Conservation (phyloP, 192 early-diverging fungal genomes). For the Linderina pennispora region DNA sequence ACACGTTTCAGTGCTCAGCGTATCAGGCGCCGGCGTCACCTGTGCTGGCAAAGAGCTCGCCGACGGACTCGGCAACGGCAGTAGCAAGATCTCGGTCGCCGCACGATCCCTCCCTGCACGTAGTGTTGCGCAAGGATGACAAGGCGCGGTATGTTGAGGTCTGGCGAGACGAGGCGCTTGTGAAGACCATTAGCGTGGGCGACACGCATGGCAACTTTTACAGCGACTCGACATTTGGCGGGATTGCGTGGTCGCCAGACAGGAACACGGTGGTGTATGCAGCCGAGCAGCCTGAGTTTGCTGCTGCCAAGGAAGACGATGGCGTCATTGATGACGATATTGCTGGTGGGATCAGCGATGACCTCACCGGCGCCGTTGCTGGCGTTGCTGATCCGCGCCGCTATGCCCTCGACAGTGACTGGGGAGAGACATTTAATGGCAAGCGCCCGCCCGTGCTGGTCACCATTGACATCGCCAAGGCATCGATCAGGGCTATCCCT, state of each 20-base stretch:
- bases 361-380: constrained; percentile 27
- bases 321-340: not conserved
- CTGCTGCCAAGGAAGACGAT: constrained; percentile 17
- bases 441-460: constrained; percentile 53
- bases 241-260: constrained; percentile 54
- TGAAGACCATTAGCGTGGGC: constrained; percentile 58
- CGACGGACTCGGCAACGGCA: constrained; percentile 30
- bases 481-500: constrained; percentile 19
- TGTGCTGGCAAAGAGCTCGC: constrained; percentile 21
- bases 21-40: constrained; percentile 9
- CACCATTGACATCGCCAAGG: constrained; percentile 44
- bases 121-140: constrained; percentile 27
- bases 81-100: constrained; percentile 24
- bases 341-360: constrained; percentile 25
- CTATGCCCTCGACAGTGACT: constrained; percentile 54
- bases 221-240: constrained; percentile 60
- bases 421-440: constrained; percentile 65
- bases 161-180: constrained; percentile 49
- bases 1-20: constrained; percentile 28
- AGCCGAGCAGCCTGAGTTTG: constrained; percentile 56
- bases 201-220: constrained; percentile 66
- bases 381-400: constrained; percentile 34
- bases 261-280: constrained; percentile 56
- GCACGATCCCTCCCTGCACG: constrained; percentile 30
- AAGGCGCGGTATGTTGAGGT: constrained; percentile 53